Evolutionary conservation across 176 grass and related monocot species (phyloP).

Genomic region (Poa pratensis): DNA sequence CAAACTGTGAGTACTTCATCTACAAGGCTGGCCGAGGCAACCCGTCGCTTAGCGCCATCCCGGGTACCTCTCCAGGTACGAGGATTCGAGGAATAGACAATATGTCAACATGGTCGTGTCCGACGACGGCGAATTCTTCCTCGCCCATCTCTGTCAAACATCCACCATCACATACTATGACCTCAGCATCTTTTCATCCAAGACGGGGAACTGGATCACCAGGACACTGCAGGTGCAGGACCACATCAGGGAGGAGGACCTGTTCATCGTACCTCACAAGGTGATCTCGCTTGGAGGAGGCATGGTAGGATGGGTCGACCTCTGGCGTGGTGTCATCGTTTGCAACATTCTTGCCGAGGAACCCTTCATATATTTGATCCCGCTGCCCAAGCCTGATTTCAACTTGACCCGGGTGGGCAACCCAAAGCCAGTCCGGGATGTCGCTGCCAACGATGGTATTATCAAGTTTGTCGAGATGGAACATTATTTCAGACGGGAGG

Average conservation of each 20-base stretch:
- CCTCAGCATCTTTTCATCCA: neutral
- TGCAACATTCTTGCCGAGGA: neutral
- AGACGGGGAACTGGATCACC: neutral
- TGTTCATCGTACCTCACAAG: neutral
- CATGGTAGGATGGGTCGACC: slow-evolving; percentile 1
- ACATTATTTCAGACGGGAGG: neutral
- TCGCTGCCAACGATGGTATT: neutral
- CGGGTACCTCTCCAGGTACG: neutral
- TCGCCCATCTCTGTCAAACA: neutral
- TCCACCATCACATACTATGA: neutral
- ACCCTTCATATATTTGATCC: neutral
- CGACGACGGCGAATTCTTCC: neutral
- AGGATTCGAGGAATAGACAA: neutral
- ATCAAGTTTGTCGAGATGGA: slow-evolving; percentile 2
- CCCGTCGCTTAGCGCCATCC: neutral
- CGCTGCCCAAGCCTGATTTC: neutral
- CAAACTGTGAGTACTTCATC: neutral
- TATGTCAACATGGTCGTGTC: neutral
- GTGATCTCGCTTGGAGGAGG: slow-evolving; percentile 8
- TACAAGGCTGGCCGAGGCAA: neutral
- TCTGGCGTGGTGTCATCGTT: neutral
- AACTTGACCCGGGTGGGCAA: neutral
- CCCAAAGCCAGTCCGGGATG: neutral
- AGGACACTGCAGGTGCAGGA: neutral
- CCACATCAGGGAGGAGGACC: neutral